Conservation (phyloP, 1,284 basidiomycete genomes). For the Phenoliferia sp. region DNA sequence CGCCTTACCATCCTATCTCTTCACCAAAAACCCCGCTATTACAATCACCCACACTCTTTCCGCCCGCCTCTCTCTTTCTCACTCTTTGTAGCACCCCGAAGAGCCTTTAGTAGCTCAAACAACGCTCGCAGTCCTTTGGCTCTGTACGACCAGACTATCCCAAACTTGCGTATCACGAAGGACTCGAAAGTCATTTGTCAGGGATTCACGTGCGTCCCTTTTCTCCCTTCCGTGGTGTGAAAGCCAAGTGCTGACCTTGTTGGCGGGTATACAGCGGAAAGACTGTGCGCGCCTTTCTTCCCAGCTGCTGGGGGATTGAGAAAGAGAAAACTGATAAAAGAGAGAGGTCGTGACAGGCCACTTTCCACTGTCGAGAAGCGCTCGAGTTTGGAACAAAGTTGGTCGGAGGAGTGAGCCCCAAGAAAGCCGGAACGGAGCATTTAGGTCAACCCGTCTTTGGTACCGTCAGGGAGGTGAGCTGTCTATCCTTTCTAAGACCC, state of each 20-base stretch:
- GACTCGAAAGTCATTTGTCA: constrained; percentile 86
- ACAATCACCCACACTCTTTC: no score
- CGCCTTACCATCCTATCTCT: no score
- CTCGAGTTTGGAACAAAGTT: constrained; percentile 92
- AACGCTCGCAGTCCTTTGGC: neutral
- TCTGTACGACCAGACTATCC: constrained; percentile 31
- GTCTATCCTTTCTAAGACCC: no score
- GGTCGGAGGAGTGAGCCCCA: constrained; percentile 96
- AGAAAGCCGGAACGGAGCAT: constrained; percentile 94
- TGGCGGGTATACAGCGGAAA: constrained; percentile 56
- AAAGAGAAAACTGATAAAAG: neutral
- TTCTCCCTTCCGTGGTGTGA: neutral
- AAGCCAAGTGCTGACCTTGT: neutral
- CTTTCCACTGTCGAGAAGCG: constrained; percentile 94
- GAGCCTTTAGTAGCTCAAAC: constrained; percentile 21
- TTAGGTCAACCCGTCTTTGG: constrained; percentile 94
- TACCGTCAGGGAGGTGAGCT: constrained; percentile 73
- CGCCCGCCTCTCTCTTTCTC: constrained; percentile 20
- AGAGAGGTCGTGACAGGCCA: constrained; percentile 57
- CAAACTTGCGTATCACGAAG: constrained; percentile 53
- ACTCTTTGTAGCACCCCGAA: neutral
- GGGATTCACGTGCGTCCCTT: constrained; percentile 61
- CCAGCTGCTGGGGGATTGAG: neutral
- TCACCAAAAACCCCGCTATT: no score
- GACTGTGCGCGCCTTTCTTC: constrained; percentile 56